Conservation (phyloP, 495 filamentous ascomycete species). For the Penicillium goetzii region DNA sequence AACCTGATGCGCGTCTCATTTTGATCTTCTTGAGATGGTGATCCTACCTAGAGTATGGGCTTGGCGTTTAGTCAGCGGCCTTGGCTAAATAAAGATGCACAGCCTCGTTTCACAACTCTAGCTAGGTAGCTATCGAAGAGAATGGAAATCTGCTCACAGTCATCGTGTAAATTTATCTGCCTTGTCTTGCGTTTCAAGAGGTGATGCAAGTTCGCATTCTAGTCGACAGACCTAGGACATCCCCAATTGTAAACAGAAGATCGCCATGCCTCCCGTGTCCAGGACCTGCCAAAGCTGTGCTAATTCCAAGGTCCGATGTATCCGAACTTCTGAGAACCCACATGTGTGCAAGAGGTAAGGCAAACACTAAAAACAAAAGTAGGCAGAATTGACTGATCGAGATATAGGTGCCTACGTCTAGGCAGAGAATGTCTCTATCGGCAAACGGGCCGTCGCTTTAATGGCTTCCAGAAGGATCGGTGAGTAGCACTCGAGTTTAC, state of each 20-base stretch:
- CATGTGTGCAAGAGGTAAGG: slow-evolving; percentile 25
- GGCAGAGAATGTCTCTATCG: slow-evolving; percentile 29
- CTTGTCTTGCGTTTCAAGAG: neutral
- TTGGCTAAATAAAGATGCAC: neutral
- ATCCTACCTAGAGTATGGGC: neutral
- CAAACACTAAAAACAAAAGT: too few relatives aligned
- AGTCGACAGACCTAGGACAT: neutral
- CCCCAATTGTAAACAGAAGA: neutral
- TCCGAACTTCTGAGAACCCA: slow-evolving; percentile 20
- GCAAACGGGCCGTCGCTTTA: slow-evolving; percentile 30
- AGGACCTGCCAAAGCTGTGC: slow-evolving; percentile 33
- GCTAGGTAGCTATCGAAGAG: neutral
- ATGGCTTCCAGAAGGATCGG: slow-evolving; percentile 34
- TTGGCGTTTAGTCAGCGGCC: neutral
- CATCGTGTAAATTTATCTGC: neutral
- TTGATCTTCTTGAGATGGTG: too few relatives aligned
- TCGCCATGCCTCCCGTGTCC: slow-evolving; percentile 16
- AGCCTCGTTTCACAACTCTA: neutral
- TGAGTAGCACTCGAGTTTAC: neutral
- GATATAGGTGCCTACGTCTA: slow-evolving; percentile 28
- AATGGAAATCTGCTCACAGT: neutral
- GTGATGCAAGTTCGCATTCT: neutral
- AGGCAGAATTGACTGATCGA: neutral
- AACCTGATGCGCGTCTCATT: too few relatives aligned
- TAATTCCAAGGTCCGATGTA: slow-evolving; percentile 33